Base-by-base conservation (phyloP, 768 basidiomycete species). In the Agrocybe praecox region DNA sequence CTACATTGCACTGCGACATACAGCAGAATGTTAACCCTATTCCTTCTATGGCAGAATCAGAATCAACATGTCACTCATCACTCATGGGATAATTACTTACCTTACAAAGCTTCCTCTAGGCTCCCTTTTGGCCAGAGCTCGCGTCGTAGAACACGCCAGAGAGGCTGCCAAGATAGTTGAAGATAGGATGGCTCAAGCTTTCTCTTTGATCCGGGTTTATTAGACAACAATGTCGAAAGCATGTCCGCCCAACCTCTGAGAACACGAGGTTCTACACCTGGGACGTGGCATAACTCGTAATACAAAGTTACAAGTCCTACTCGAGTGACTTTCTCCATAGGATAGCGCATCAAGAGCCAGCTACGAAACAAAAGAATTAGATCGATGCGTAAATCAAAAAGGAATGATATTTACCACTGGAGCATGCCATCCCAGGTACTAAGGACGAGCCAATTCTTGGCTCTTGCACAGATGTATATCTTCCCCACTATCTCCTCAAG, bases 341-440 rank as follows among this genome's bases (percentile, higher is more conserved):
- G 92, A 69, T 93, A 94, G 40, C 85, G 85, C 85, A 93, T 84
- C 61, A 88, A 75, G 47, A 93, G 69, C 91, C 92, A 94, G 70
- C 91, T 93, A 58, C 33, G 43, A 36, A 46, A n/a, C 29, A 46
- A 24, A 46, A 23, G 17, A 10, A 56, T 34, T 32, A 40, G 44
- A 53, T 18, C 46, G 26, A 44, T 50, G 50, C 14, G 43, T n/a
- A 51, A 8, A 47, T 43, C 26, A 29, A 36, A n/a, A 42, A 45
- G n/a, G 48, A 32, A 49, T 46, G 18, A 52, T 22, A 49, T 46
- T 65, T 66, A 87, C 91, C 89, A 91, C 74, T 92, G 89, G 29
- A 94, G 74, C 72, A 87, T 78, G 17, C 86, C 87, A 70, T 92
- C 90, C 90, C 91, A 94, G 7, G 84, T 86, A 23, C 85, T 83